phyloP scores from a whole-genome alignment of 1,284 basidiomycete genomes.

The Coriolopsis trogii region DNA sequence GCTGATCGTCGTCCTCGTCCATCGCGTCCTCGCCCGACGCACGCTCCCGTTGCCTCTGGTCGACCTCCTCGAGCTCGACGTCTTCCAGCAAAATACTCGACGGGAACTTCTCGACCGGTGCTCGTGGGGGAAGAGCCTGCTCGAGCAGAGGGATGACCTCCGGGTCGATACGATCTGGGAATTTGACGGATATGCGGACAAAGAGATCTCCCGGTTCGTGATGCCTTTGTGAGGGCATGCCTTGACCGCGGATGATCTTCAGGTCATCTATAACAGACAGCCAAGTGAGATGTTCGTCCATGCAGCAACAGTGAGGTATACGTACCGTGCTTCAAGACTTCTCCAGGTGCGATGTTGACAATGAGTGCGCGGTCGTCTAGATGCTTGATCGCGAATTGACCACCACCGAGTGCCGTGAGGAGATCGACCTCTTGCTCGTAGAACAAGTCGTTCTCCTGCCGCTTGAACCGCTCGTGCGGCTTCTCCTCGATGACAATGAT shows the following conservation, averaged over 20 bases:
- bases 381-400: conserved; percentile 90
- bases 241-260: conserved; percentile 93
- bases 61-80: conserved; percentile 83
- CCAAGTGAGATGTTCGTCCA: not conserved
- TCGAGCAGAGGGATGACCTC: conserved; percentile 80
- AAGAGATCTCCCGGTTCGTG: conserved; percentile 96
- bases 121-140: conserved; percentile 83
- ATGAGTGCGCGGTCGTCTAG: conserved; percentile 91
- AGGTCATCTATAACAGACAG: conserved; percentile 63
- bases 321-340: conserved; percentile 92
- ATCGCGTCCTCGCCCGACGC: conserved; percentile 66
- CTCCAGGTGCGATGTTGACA: conserved; percentile 87
- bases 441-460: conserved; percentile 90
- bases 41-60: conserved; percentile 71
- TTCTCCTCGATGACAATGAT: conserved; percentile 98
- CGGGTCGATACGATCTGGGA: conserved; percentile 85
- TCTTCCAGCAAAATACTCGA: conserved; percentile 83
- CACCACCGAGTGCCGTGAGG: conserved; percentile 92
- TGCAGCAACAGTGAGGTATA: conserved; percentile 14
- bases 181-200: conserved; percentile 86
- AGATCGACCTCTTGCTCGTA: conserved; percentile 91
- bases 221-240: conserved; percentile 98
- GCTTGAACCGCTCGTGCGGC: conserved; percentile 73
- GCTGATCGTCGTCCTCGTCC: conserved; percentile 86
- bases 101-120: conserved; percentile 67